A percentile compares a stretch with the other conserved stretches of the same genome.
phyloP scores from a whole-genome alignment of 768 basidiomycete genomes.

The Lentinus brumalis region DNA sequence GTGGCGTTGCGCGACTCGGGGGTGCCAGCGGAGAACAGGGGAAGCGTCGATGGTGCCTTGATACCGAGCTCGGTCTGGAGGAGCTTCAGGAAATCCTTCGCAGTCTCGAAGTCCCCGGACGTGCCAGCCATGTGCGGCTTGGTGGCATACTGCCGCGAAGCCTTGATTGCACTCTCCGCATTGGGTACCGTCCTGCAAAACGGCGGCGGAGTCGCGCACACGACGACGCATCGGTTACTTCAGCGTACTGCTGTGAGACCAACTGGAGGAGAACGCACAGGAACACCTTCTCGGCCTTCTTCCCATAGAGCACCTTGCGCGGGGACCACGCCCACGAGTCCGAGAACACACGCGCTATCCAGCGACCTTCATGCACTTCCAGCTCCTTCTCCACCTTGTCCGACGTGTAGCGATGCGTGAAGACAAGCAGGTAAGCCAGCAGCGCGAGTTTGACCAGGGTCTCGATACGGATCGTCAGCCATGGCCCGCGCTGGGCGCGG shows the following conservation, averaged over 20 bases:
- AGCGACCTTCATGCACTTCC: constrained; percentile 14
- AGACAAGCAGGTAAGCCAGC: neutral
- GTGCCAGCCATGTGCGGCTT: constrained; percentile 67
- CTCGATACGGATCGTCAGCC: neutral
- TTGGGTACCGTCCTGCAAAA: constrained; percentile 50
- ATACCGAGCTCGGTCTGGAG: constrained; percentile 70
- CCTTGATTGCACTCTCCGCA: constrained; percentile 47
- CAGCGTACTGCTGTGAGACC: neutral
- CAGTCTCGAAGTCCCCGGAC: constrained; percentile 56
- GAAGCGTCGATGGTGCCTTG: constrained; percentile 39
- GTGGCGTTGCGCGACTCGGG: constrained; percentile 68
- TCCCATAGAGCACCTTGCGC: constrained; percentile 34
- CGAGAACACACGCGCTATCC: constrained; percentile 24
- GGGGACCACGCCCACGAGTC: constrained; percentile 2
- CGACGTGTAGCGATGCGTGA: neutral
- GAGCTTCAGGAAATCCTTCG: constrained; percentile 63
- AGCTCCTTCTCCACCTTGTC: constrained; percentile 7
- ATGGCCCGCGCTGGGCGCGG: neutral
- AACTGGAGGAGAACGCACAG: constrained; percentile 36
- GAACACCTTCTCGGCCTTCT: constrained; percentile 46
- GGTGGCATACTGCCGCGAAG: constrained; percentile 54
- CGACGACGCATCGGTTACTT: neutral
- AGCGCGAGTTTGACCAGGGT: constrained; percentile 7
- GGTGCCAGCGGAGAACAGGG: constrained; percentile 74
- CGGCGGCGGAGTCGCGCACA: neutral